Evolutionary conservation across 148 eudicot genomes (phyloP), one percentile per base, ranked within the genome.

Genomic region (Heliosperma pusillum): DNA sequence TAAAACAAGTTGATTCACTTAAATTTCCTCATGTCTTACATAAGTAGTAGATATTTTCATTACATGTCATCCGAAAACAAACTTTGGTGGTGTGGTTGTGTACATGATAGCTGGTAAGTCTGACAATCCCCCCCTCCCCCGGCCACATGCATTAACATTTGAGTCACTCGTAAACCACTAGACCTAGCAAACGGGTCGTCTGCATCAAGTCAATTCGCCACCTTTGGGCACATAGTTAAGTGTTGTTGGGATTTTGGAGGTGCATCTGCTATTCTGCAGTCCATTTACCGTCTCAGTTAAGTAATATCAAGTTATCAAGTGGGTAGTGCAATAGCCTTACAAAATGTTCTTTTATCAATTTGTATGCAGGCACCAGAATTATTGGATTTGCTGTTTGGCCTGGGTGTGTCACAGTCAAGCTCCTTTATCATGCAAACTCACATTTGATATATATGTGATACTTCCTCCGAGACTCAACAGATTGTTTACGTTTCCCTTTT

Each of bases 341-440:
- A 29, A 57, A 68, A 65, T 74, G 63, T 63, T 40, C 20, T 71
- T 69, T 45, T 63, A 66, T 72, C 53, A 33, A 74, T 84, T 63
- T 80, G 63, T 30, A 5, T 86, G 89, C 96, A 92, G 98, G 97
- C 99, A 75, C 99, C 96, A 61, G 97, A 92, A 57, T 77, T 92
- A 75, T 86, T 89, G 72, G 90, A 88, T 66, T 52, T 83, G 77
- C 86, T 95, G 50, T 95, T 95, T 87, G 85, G 74, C 77, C 80
- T 67, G 75, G 99, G 99, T 92, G 67, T 56, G 83, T 77, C 62
- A 36, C 44, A 72, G 26, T 50, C 78, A 22, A 71, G 76, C 66
- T 66, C 25, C 11, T 65, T 70, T 47, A 53, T 74, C 12, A 20
- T 66, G 61, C 27, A 3, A 53, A 2, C 17, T 33, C 59, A 16